Evolutionary conservation across 805 yeast species (phyloP), one percentile per base, ranked within the genome.

Genomic region (Saitoella complicata): DNA sequence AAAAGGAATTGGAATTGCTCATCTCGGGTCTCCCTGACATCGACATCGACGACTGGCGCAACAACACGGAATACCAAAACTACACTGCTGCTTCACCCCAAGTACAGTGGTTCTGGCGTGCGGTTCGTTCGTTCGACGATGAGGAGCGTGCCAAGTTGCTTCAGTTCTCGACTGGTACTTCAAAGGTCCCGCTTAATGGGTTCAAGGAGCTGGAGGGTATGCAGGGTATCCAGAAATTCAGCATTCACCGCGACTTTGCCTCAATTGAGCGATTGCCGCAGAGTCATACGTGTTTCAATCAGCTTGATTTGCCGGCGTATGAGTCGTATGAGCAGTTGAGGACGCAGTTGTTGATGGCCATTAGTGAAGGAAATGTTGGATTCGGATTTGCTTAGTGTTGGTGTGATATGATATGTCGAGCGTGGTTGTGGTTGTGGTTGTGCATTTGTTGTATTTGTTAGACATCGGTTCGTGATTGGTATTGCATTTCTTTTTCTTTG

Each of bases 81-180:
- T 91, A 88, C 59, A 73, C 85, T 0, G 71, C 87, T 1, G 71
- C 82, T 1, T 82, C 94, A 1, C 76, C 83, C 32, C 96, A 87
- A 58, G 78, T 91, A 46, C 86, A 80, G 57, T 88, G 96, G 83
- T 91, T 91, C 64, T 91, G 99, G 99, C 71, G 96, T 58, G 95
- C 96, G 1, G 95, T 91, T 9, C 75, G 85, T 55, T 83, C 96
- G 1, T 91, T 91, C 63, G 95, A 85, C 55, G 73, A 73, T 11
- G 98, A 91, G 59, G 96, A 91, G 58, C 71, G 94, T 41, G 99
- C 98, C 6, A 87, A 86, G 58, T 65, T 91, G 51, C 66, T 91
- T 47, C 99, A 91, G 51, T 91, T 91, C 67, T 88, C 93, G 1
- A 91, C 99, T 0, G 99, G 99, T 48, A 88, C 99, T 0, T 79